Percentiles rank a stretch among this genome's conserved stretches.
These are phyloP conservation scores for Pinus tabuliformis DNA, from an alignment of 75 land plant species.

Conservation along the genomic window DNA sequence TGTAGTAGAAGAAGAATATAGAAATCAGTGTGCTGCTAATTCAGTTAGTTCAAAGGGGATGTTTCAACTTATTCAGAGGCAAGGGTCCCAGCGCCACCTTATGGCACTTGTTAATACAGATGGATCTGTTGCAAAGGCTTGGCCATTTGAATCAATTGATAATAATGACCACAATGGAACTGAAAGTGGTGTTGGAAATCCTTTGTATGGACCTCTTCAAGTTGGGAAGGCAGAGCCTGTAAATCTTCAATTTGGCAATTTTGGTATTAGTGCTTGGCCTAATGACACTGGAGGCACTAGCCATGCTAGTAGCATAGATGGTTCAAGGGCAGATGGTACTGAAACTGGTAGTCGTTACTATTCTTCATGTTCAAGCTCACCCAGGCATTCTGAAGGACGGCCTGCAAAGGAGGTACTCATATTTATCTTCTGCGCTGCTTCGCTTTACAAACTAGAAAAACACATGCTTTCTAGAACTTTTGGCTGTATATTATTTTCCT, in stretches of 20 bases:
- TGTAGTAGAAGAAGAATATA: constrained; percentile 76
- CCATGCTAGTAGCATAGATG: constrained; percentile 64
- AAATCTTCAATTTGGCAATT: constrained; percentile 86
- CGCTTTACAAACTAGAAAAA: not conserved
- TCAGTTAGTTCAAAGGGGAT: constrained; percentile 89
- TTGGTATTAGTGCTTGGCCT: constrained; percentile 92
- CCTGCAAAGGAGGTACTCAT: constrained; percentile 10
- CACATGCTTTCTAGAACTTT: too few relatives aligned
- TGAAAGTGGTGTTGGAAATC: constrained; percentile 39
- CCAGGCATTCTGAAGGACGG: constrained; percentile 55
- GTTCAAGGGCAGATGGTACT: constrained; percentile 39
- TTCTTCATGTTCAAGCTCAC: constrained; percentile 82
- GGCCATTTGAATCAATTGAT: constrained; percentile 63
- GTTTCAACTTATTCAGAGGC: constrained; percentile 86
- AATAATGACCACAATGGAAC: constrained; percentile 26
- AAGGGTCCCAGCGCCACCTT: constrained; percentile 81
- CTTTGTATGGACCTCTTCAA: constrained; percentile 61
- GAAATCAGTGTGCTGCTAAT: constrained; percentile 77
- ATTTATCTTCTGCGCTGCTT: too few relatives aligned
- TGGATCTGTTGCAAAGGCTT: constrained; percentile 95
- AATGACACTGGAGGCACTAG: constrained; percentile 77
- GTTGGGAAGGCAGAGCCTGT: constrained; percentile 80
- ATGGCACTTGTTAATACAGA: constrained; percentile 93
- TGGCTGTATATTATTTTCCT: too few relatives aligned
- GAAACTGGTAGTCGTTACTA: constrained; percentile 51